phyloP scores from a whole-genome alignment of 108 stramenopile genomes.

The Skeletonema potamos region DNA sequence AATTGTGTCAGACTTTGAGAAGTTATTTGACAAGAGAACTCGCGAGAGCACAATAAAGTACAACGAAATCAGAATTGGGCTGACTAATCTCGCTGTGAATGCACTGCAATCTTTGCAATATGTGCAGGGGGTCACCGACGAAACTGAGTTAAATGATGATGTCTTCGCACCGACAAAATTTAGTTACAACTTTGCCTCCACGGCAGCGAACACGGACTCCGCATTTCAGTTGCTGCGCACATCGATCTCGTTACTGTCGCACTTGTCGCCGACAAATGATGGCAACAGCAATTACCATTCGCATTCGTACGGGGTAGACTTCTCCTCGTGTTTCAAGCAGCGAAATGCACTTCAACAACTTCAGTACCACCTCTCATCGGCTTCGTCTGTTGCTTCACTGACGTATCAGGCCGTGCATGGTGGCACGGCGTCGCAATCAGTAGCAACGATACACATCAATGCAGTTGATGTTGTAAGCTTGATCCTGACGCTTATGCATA shows the following conservation, averaged over 20 bases:
- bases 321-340: slow-evolving; percentile 32
- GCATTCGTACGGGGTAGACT: slow-evolving; percentile 29
- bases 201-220: slow-evolving; percentile 1
- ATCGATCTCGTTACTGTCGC: slow-evolving; percentile 15
- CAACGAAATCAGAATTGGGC: slow-evolving; percentile 35
- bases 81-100: slow-evolving; percentile 27
- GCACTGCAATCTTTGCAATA: slow-evolving; percentile 32
- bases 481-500: slow-evolving; percentile 17
- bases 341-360: slow-evolving; percentile 23
- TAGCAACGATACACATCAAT: slow-evolving; percentile 27
- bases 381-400: slow-evolving; percentile 35
- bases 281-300: slow-evolving; percentile 3
- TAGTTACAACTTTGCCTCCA: slow-evolving; percentile 20
- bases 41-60: slow-evolving; percentile 15
- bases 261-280: slow-evolving; percentile 17
- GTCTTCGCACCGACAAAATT: not conserved
- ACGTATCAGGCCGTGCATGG: slow-evolving; percentile 21
- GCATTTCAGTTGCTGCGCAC: slow-evolving; percentile 24
- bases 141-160: not conserved
- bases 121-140: not conserved
- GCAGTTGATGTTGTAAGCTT: slow-evolving; percentile 21
- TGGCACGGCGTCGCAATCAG: slow-evolving; percentile 16
- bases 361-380: slow-evolving; percentile 15
- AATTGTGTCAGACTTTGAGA: slow-evolving; percentile 23
- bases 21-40: slow-evolving; percentile 1